A percentile compares a stretch with the other conserved stretches of the same genome.
Evolutionary conservation across 805 yeast species (phyloP).

Genomic region (Candida tallmaniae): DNA sequence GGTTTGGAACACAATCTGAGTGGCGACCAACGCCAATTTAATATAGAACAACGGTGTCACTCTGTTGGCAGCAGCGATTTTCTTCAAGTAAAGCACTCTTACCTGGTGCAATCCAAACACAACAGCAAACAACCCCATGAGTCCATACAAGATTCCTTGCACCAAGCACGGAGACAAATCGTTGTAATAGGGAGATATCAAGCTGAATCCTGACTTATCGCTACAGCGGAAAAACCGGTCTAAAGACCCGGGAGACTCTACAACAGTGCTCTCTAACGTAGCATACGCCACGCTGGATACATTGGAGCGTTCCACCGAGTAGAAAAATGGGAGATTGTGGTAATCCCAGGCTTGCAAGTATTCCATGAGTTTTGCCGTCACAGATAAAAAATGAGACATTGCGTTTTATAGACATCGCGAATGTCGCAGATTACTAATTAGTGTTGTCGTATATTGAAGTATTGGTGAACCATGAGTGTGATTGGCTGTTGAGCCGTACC

Average conservation of each 20-base stretch:
- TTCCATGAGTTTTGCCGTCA: no score
- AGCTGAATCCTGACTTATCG: conserved; percentile 41
- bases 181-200: conserved; percentile 35
- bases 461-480: no score
- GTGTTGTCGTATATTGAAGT: no score
- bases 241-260: not conserved
- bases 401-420: no score
- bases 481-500: no score
- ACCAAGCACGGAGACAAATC: conserved; percentile 61
- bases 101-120: conserved; percentile 38
- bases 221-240: conserved; percentile 10
- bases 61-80: conserved; percentile 23
- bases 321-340: conserved; percentile 14
- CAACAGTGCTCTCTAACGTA: not conserved
- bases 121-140: conserved; percentile 40
- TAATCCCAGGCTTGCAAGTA: conserved; percentile 13
- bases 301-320: not conserved
- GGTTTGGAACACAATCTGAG: conserved; percentile 37
- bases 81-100: conserved; percentile 22
- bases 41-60: conserved; percentile 36
- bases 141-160: conserved; percentile 46
- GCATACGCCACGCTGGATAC: no score
- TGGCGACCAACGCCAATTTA: conserved; percentile 35
- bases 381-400: no score
- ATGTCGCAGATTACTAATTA: no score